phyloP scores from a whole-genome alignment of 768 basidiomycete species.

The Tremella yokohamensis region DNA sequence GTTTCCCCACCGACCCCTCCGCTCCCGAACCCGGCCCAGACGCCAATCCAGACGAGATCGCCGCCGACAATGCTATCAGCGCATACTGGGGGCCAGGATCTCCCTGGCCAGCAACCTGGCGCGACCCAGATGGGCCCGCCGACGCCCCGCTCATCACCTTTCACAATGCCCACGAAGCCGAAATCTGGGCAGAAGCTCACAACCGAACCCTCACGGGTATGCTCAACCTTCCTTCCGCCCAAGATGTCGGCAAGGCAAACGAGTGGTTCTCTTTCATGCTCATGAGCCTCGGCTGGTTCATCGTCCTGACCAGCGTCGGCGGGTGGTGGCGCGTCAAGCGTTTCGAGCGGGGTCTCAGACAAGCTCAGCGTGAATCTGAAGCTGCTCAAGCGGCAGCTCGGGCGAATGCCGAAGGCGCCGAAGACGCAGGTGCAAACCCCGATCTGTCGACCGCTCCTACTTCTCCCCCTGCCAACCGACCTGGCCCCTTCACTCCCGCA shows the following conservation, averaged over 20 bases:
- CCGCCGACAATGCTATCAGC: slow-evolving; percentile 40
- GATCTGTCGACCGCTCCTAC: background rate
- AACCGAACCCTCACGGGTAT: slow-evolving; percentile 44
- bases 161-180: slow-evolving; percentile 39
- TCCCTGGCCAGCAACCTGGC: slow-evolving; percentile 34
- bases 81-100: slow-evolving; percentile 36
- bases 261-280: slow-evolving; percentile 90
- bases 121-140: slow-evolving; percentile 17
- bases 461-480: background rate
- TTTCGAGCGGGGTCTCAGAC: slow-evolving; percentile 38
- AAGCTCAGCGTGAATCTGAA: slow-evolving; percentile 36
- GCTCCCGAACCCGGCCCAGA: slow-evolving; percentile 24
- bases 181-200: slow-evolving; percentile 35
- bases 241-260: slow-evolving; percentile 56
- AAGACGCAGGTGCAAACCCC: slow-evolving; percentile 2
- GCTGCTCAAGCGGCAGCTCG: slow-evolving; percentile 34
- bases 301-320: slow-evolving; percentile 75
- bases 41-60: slow-evolving; percentile 26
- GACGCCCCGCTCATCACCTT: slow-evolving; percentile 30
- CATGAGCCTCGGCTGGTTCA: slow-evolving; percentile 89
- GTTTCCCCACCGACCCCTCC: slow-evolving; percentile 40
- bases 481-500: slow-evolving; percentile 17
- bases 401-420: slow-evolving; percentile 21
- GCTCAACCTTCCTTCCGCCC: slow-evolving; percentile 38
- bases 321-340: slow-evolving; percentile 57